Base-by-base conservation (phyloP, 2,329 filamentous ascomycete species). In the Aspergillus hiratsukae region DNA sequence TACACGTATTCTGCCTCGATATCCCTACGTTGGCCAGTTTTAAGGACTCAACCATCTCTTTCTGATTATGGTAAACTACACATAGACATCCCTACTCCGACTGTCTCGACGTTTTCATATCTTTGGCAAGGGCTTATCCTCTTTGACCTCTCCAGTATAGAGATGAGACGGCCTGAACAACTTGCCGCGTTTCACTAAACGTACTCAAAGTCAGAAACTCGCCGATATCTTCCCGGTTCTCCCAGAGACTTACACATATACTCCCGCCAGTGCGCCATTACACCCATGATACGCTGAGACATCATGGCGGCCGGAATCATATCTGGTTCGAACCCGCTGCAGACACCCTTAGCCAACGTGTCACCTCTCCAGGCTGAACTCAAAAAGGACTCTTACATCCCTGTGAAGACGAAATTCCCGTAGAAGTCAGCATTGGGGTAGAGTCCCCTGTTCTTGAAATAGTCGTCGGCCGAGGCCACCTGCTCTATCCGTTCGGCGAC, bases 391-490 rank as follows among this genome's bases (percentile, higher is more conserved):
- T 63, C 69, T 58, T 56, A 73, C 72, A 78, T 68, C 3, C 69
- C 75, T 0, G 70, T 75, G 55, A 76, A 78, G 11, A 77, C 65
- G 50, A 79, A 78, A 55, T 70, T 70, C 4, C 73, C 75, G 58
- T 75, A 78, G n/a, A 80, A 68, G 55, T 80, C 77, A 2, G 74
- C 76, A 58, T 79, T 79, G 0, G 75, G 72, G 51, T 76, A 74
- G 7, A 80, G 61, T 3, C 69, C 67, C n/a, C 67, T 58, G 0
- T 31, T 51, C 1, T 17, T 17, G 21, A 72, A 70, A 40, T 69
- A 72, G 10, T 67, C 67, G 48, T 73, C 69, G 2, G 49, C 51
- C 1, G 59, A 51, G 4, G 67, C 68, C 11, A 61, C 43, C 10
- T 51, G 45, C 31, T 72, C 68, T n/a, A 72, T 68, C 4, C 53